Percentiles rank a stretch among this genome's conserved stretches.
Conservation (phyloP, 768 basidiomycete species). For the Porphyrellus cyaneotinctus region DNA sequence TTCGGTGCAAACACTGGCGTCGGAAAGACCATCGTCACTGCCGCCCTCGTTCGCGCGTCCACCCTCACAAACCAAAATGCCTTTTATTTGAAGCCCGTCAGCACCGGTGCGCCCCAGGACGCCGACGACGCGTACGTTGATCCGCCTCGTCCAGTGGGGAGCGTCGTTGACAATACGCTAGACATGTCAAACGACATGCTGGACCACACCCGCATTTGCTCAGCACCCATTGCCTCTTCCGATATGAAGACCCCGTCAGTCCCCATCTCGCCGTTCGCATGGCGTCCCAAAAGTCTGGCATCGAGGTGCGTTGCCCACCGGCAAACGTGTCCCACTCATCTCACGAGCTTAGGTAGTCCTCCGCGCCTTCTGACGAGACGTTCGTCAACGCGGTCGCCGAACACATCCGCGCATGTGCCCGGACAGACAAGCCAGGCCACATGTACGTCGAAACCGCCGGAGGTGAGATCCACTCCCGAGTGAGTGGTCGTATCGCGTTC, state of each 20-base stretch:
- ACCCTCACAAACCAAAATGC: constrained; percentile 48
- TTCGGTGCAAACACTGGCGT: constrained; percentile 97
- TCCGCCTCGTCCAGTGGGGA: neutral
- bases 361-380: constrained; percentile 56
- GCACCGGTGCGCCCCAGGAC: constrained; percentile 75
- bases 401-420: constrained; percentile 56
- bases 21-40: constrained; percentile 88
- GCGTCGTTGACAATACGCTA: constrained; percentile 27
- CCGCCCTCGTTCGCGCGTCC: constrained; percentile 80
- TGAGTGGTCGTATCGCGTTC: constrained; percentile 2
- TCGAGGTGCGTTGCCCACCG: constrained; percentile 24
- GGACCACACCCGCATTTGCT: constrained; percentile 41
- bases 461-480: constrained; percentile 53
- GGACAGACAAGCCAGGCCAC: constrained; percentile 36
- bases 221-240: constrained; percentile 69
- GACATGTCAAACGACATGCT: constrained; percentile 61
- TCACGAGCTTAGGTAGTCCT: constrained; percentile 17
- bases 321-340: constrained; percentile 1
- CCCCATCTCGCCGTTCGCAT: constrained; percentile 82
- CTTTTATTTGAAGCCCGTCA: constrained; percentile 85
- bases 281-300: constrained; percentile 32
- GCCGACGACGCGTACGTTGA: constrained; percentile 79
- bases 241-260: constrained; percentile 85
- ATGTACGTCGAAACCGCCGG: constrained; percentile 95
- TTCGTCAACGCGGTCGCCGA: constrained; percentile 61